phyloP scores from a whole-genome alignment of 2,329 filamentous ascomycete genomes.

The Dryadomyces sulphureus region DNA sequence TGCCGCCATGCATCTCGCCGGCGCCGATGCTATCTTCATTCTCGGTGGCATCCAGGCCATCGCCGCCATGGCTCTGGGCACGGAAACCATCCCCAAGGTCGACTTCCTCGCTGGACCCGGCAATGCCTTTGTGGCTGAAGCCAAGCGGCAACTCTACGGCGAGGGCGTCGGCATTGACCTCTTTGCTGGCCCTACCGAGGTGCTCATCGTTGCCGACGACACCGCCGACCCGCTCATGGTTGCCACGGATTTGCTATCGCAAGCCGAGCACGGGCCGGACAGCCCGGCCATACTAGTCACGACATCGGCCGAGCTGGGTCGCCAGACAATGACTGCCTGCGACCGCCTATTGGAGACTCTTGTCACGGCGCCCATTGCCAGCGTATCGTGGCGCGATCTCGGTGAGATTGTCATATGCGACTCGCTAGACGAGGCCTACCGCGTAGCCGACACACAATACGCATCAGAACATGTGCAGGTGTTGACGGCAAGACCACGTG shows the following conservation, averaged over 20 bases:
- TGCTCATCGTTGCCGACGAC: constrained; percentile 33
- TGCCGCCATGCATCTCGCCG: constrained; percentile 33
- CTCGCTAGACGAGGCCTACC: constrained; percentile 25
- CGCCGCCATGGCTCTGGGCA: constrained; percentile 44
- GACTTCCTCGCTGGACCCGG: constrained; percentile 40
- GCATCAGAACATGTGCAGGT: constrained; percentile 38
- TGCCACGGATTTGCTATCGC: constrained; percentile 29
- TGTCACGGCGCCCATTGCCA: constrained; percentile 26
- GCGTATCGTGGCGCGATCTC: constrained; percentile 27
- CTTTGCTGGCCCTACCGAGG: constrained; percentile 36
- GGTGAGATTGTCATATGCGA: constrained; percentile 31
- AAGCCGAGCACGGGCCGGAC: constrained; percentile 37
- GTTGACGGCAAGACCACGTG: constrained; percentile 27
- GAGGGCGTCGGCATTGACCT: constrained; percentile 39
- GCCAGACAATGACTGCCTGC: constrained; percentile 21
- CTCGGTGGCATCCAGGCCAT: constrained; percentile 40
- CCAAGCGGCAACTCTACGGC: constrained; percentile 37
- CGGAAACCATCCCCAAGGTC: constrained; percentile 38
- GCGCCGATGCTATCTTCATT: constrained; percentile 34
- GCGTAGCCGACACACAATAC: constrained; percentile 29
- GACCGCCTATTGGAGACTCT: constrained; percentile 24
- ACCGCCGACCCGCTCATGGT: constrained; percentile 27
- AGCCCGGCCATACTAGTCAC: constrained; percentile 35
- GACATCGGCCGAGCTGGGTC: constrained; percentile 23
- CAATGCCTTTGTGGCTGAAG: constrained; percentile 39